These are phyloP conservation scores for Monosporozyma aerobia DNA, from an alignment of 805 yeast species.

Conservation along the genomic window DNA sequence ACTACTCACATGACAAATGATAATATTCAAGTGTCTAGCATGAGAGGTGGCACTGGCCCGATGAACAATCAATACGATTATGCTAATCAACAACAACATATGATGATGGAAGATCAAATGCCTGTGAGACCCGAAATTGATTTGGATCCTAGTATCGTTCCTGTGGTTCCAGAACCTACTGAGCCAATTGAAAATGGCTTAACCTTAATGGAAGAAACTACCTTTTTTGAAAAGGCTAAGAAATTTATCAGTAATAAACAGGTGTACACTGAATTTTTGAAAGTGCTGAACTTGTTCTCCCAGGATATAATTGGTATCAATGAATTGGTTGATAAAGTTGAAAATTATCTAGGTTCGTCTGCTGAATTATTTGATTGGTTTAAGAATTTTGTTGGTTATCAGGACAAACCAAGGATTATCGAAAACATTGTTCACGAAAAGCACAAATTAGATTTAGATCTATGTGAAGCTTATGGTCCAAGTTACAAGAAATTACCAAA, in stretches of 20 bases:
- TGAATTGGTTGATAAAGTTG: constrained; percentile 74
- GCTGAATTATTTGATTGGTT: constrained; percentile 84
- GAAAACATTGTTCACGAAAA: constrained; percentile 83
- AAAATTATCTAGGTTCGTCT: constrained; percentile 74
- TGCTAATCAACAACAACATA: constrained; percentile 14
- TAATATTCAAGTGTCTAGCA: constrained; percentile 30
- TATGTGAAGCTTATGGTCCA: constrained; percentile 93
- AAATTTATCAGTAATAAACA: constrained; percentile 81
- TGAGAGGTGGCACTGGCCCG: constrained; percentile 7
- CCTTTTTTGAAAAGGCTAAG: constrained; percentile 87
- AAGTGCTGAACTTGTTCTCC: constrained; percentile 75
- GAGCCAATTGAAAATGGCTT: constrained; percentile 46
- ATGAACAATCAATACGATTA: constrained; percentile 8
- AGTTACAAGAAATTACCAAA: constrained; percentile 89
- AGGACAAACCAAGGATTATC: constrained; percentile 74
- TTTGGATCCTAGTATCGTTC: constrained; percentile 60
- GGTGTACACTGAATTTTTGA: constrained; percentile 85
- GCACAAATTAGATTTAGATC: constrained; percentile 79
- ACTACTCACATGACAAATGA: constrained; percentile 19
- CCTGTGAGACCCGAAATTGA: constrained; percentile 34
- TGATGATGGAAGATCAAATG: constrained; percentile 10
- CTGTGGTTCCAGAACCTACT: constrained; percentile 80
- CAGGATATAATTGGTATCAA: constrained; percentile 83
- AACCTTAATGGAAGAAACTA: constrained; percentile 71
- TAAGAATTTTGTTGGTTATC: constrained; percentile 81